phyloP scores from a whole-genome alignment of 495 filamentous ascomycete genomes.

The Hypoxylon crocopeplum region DNA sequence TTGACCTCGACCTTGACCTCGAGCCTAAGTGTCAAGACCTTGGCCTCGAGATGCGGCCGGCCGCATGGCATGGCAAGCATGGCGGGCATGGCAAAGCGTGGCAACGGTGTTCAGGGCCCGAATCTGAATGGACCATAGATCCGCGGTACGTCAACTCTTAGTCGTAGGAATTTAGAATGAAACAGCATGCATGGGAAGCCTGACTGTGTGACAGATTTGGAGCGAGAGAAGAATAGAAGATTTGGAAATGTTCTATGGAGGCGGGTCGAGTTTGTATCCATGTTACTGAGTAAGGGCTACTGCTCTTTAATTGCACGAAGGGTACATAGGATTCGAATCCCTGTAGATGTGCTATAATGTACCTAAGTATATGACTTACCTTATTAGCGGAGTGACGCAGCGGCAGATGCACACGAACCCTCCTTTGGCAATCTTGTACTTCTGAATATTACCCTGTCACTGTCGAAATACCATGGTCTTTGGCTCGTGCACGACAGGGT shows the following conservation, averaged over 20 bases:
- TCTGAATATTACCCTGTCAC: constrained; percentile 15
- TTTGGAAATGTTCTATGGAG: constrained; percentile 35
- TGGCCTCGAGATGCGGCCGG: constrained; percentile 26
- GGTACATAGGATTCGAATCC: constrained; percentile 32
- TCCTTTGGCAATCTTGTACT: constrained; percentile 31
- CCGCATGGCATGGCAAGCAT: constrained; percentile 26
- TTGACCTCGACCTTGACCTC: constrained; percentile 7
- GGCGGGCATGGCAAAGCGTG: constrained; percentile 18
- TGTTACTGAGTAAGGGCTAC: background rate
- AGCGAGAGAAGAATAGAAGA: constrained; percentile 30
- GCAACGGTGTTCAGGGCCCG: constrained; percentile 22
- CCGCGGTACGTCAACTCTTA: constrained; percentile 29
- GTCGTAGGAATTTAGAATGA: constrained; percentile 32
- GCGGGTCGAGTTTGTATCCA: constrained; percentile 15
- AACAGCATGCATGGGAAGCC: constrained; percentile 25
- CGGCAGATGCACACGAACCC: constrained; percentile 27
- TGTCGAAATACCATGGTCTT: constrained; percentile 16
- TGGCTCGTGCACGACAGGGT: constrained; percentile 23
- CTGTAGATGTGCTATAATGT: constrained; percentile 5
- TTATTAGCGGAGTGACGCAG: constrained; percentile 32
- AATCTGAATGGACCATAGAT: constrained; percentile 27
- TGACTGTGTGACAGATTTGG: constrained; percentile 32
- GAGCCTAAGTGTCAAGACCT: too few species aligned
- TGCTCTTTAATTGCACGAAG: constrained; percentile 17
- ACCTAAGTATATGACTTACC: constrained; percentile 25